These are phyloP conservation scores for Pleurotus tuoliensis DNA, from an alignment of 768 basidiomycete species.

Conservation along the genomic window DNA sequence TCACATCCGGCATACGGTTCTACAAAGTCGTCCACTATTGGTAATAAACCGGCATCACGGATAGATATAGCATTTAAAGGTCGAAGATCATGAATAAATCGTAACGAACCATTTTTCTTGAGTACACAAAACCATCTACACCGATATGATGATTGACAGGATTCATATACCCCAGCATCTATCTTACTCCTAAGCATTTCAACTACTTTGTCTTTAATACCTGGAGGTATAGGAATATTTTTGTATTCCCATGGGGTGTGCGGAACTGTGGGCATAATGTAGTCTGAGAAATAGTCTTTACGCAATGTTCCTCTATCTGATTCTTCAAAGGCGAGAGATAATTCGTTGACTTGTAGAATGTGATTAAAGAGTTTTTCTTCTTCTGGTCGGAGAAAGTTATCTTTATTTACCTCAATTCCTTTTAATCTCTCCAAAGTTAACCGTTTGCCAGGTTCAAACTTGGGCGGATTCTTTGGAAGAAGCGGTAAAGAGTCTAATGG, in stretches of 20 bases:
- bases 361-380: conserved; percentile 20
- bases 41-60: conserved; percentile 4
- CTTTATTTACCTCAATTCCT: conserved; percentile 9
- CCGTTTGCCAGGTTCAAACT: conserved; percentile 12
- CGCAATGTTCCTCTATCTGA: conserved; percentile 11
- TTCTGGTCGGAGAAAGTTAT: conserved; percentile 17
- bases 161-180: conserved; percentile 27
- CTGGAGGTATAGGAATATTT: conserved; percentile 27
- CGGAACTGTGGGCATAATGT: conserved; percentile 25
- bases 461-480: conserved; percentile 16
- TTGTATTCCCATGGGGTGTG: conserved; percentile 31
- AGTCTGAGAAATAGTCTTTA: conserved; percentile 19
- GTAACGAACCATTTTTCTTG: conserved; percentile 12
- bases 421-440: conserved; percentile 8
- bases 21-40: background rate
- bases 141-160: conserved; percentile 21
- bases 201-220: conserved; percentile 18
- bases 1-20: too few species aligned
- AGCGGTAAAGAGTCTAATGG: conserved; percentile 17
- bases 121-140: conserved; percentile 33
- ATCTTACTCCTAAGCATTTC: conserved; percentile 28
- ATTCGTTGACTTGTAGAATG: conserved; percentile 17
- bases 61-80: conserved; percentile 11
- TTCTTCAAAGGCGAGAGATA: conserved; percentile 20
- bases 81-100: conserved; percentile 7